Base-by-base conservation (phyloP, 257 asterid species). In the Solanum bulbocastanum region DNA sequence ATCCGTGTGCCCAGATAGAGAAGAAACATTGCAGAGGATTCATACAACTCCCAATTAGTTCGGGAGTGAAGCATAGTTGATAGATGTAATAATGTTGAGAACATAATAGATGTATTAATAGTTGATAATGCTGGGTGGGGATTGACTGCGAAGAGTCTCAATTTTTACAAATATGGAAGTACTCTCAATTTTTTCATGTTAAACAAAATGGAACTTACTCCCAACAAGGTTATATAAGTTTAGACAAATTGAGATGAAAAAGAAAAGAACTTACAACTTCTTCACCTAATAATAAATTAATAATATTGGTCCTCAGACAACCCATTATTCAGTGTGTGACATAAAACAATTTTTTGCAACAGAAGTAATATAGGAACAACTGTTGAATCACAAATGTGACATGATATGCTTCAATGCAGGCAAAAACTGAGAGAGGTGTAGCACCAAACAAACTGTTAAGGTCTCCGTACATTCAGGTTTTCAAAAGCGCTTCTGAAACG, bases 401-500 rank as follows among this genome's bases (percentile, higher is more conserved):
- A 32, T 32, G 35, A 81, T 76, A 25, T 60, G 76, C 79, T 42
- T 78, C 68, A 79, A 87, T 65, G 18, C 32, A 81, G 75, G 65
- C 56, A 36, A 83, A 42, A 79, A 87, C 49, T 83, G 10, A 83
- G 40, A 86, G 20, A 49, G 44, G 9, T 81, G 85, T 30, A 88
- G 88, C 58, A 46, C 85, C 69, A 81, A 81, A 81, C 42, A 18
- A 81, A 81, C 68, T 56, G 11, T 68, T 52, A 86, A 86, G 66
- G 78, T 22, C 87, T 58, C 25, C 99, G 37, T 94, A 96, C 99
- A 76, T 94, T 94, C 73, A 95, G 94, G 88, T 96, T 96, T 82
- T 96, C 99, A 90, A 94, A 95, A 78, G 99, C 99, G 6, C 96
- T 94, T 87, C 93, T 91, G 95, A 96, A 96, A 33, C 98, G 93